A percentile compares a stretch with the other conserved stretches of the same genome.
Conservation (phyloP, 495 filamentous ascomycete species). For the Aspergillus cavernicola region DNA sequence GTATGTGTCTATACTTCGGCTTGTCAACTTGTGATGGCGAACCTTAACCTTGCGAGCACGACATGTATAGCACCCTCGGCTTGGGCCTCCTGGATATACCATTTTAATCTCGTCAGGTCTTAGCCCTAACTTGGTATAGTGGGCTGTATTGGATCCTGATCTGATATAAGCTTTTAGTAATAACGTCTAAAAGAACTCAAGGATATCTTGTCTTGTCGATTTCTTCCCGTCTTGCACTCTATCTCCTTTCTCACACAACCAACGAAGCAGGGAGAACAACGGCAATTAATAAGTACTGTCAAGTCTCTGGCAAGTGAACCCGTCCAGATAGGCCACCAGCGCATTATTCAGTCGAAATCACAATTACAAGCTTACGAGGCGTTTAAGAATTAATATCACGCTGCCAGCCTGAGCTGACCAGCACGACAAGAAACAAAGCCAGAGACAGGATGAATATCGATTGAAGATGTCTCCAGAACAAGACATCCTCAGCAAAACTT, state of each 20-base stretch:
- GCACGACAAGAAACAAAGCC: not conserved
- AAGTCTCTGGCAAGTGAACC: too few species aligned
- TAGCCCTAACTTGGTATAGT: not conserved
- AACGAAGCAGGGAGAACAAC: too few species aligned
- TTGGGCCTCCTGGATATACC: conserved; percentile 9
- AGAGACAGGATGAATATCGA: not conserved
- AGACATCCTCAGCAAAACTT: too few species aligned
- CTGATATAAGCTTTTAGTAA: not conserved
- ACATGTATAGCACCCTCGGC: conserved; percentile 7
- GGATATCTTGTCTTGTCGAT: too few species aligned
- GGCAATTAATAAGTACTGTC: not conserved
- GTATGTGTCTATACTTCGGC: not conserved
- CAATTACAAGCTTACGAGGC: too few species aligned
- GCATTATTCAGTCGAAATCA: too few species aligned
- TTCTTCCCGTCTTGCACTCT: too few species aligned
- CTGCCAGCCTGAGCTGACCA: not conserved
- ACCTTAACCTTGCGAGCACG: conserved; percentile 12
- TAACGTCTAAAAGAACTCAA: not conserved
- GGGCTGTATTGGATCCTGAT: not conserved
- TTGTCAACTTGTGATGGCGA: not conserved
- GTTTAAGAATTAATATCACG: too few species aligned
- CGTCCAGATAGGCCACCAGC: too few species aligned
- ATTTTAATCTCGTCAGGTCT: conserved; percentile 3
- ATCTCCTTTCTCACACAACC: too few species aligned
- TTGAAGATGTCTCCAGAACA: too few species aligned